Evolutionary conservation across 1,284 basidiomycete genomes (phyloP).

Genomic region (Rhodofomes roseus): DNA sequence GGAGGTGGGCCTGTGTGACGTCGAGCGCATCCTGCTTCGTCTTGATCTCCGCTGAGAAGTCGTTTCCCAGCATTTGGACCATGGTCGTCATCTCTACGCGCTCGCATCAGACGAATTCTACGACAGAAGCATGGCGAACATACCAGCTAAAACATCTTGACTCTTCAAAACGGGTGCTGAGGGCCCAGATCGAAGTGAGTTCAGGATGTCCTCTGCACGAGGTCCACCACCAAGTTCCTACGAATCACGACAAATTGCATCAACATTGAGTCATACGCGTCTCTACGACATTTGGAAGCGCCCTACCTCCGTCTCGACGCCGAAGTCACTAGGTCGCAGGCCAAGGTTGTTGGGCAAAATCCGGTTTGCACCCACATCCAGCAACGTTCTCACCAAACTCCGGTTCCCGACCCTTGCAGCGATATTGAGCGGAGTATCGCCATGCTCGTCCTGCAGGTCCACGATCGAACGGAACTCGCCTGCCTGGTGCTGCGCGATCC

Average conservation of each 20-base stretch:
- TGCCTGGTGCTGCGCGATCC: constrained; percentile 70
- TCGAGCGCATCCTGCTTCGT: constrained; percentile 85
- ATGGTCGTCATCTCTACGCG: constrained; percentile 77
- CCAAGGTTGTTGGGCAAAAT: constrained; percentile 93
- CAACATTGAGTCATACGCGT: background rate
- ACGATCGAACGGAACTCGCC: constrained; percentile 80
- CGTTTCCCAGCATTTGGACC: constrained; percentile 72
- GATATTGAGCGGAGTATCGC: constrained; percentile 95
- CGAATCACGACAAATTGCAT: background rate
- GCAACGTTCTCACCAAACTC: constrained; percentile 79
- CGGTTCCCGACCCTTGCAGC: constrained; percentile 93
- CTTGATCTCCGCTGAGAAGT: constrained; percentile 84
- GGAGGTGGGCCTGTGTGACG: constrained; percentile 82
- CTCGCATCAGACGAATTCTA: background rate
- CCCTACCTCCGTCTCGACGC: constrained; percentile 84
- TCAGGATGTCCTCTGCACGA: constrained; percentile 72
- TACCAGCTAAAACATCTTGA: constrained; percentile 85
- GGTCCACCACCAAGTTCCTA: constrained; percentile 69
- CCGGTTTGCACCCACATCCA: constrained; percentile 94
- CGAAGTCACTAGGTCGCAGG: constrained; percentile 90
- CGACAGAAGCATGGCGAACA: constrained; percentile 13
- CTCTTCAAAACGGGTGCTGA: constrained; percentile 81
- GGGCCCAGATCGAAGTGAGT: constrained; percentile 65
- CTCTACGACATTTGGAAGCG: background rate
- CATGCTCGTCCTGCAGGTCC: constrained; percentile 93